phyloP scores from a whole-genome alignment of 805 yeast species.

The Lipomyces kockii region DNA sequence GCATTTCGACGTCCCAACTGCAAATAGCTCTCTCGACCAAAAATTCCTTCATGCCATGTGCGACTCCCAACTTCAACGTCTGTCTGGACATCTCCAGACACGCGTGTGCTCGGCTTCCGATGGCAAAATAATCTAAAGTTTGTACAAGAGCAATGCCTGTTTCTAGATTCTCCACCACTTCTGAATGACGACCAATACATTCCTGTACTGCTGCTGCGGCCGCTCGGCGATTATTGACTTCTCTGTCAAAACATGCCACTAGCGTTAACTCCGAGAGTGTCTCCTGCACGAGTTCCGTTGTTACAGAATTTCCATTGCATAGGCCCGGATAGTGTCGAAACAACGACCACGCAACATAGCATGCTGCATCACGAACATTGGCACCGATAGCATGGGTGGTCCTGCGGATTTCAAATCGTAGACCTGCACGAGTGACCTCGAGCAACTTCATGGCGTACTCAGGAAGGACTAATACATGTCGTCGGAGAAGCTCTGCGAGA shows the following conservation, averaged over 20 bases:
- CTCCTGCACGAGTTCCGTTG: constrained; percentile 30
- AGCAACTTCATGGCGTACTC: constrained; percentile 28
- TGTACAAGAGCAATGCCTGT: constrained; percentile 56
- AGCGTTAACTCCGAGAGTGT: constrained; percentile 51
- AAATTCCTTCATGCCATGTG: constrained; percentile 39
- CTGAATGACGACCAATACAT: constrained; percentile 68
- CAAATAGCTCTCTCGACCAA: constrained; percentile 46
- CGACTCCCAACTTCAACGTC: constrained; percentile 32
- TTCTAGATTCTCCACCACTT: constrained; percentile 40
- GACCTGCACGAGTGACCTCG: constrained; percentile 24
- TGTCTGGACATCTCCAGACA: constrained; percentile 48
- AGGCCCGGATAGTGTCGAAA: constrained; percentile 50
- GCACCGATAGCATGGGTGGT: constrained; percentile 61
- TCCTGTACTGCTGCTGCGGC: constrained; percentile 89
- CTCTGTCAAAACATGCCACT: constrained; percentile 70
- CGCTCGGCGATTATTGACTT: constrained; percentile 75
- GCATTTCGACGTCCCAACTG: constrained; percentile 51
- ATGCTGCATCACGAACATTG: constrained; percentile 81
- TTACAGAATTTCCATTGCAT: constrained; percentile 17
- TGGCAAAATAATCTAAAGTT: constrained; percentile 55
- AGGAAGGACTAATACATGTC: constrained; percentile 27
- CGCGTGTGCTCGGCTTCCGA: constrained; percentile 53
- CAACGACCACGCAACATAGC: constrained; percentile 83
- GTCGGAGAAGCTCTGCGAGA: constrained; percentile 55
- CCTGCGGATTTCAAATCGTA: constrained; percentile 63